Evolutionary conservation across 2,329 filamentous ascomycete genomes (phyloP).

Genomic region (Fusarium sororula): DNA sequence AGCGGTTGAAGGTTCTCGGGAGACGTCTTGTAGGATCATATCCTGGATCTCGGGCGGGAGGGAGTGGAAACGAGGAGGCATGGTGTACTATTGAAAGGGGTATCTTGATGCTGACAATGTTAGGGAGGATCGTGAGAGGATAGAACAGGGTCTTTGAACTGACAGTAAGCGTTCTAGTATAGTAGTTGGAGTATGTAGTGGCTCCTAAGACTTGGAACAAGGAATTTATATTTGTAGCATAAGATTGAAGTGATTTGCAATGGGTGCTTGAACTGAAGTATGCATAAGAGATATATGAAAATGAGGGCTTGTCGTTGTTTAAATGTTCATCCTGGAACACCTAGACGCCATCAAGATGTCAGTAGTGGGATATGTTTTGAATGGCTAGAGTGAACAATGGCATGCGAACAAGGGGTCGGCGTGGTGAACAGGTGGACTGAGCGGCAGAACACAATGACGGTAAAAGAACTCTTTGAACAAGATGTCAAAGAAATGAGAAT

Average conservation of each 20-base stretch:
- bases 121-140: neutral
- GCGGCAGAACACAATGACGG: neutral
- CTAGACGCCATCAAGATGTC: neutral
- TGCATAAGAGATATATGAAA: neutral
- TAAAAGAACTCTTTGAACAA: neutral
- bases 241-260: neutral
- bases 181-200: neutral
- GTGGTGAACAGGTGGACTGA: neutral
- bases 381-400: neutral
- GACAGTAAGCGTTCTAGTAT: neutral
- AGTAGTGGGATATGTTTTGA: neutral
- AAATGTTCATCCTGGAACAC: neutral
- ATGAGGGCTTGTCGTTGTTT: neutral
- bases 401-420: neutral
- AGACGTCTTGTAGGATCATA: neutral
- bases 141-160: neutral
- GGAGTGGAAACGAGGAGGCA: neutral
- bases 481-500: fast-evolving
- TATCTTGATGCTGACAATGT: neutral
- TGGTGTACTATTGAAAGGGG: neutral
- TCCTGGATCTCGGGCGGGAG: neutral
- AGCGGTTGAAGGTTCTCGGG: neutral
- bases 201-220: neutral
- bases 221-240: neutral
- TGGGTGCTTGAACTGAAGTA: neutral